A percentile compares a stretch with the other conserved stretches of the same genome.
These are phyloP conservation scores for Candida neerlandica DNA, from an alignment of 1,139 yeast genomes.

Conservation along the genomic window DNA sequence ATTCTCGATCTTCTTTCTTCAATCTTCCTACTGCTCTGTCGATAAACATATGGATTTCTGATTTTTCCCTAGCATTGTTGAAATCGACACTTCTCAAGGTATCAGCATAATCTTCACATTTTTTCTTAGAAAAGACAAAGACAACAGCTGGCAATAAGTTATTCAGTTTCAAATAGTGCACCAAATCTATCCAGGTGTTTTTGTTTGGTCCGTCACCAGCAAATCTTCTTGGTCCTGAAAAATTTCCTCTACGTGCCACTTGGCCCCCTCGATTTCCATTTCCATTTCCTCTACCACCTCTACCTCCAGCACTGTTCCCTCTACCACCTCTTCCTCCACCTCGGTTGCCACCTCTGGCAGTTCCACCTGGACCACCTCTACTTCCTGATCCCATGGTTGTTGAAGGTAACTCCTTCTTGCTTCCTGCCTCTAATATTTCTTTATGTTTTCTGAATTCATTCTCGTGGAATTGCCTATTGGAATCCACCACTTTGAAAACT, in stretches of 20 bases:
- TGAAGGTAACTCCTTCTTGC: conserved; percentile 36
- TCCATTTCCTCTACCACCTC: conserved; percentile 30
- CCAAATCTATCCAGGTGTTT: conserved; percentile 74
- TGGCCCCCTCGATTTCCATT: conserved; percentile 16
- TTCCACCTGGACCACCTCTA: conserved; percentile 49
- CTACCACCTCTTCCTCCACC: conserved; percentile 26
- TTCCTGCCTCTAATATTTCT: conserved; percentile 43
- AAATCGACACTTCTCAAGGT: conserved; percentile 74
- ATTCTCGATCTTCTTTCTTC: conserved; percentile 86
- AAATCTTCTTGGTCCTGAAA: conserved; percentile 34
- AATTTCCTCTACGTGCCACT: conserved; percentile 27
- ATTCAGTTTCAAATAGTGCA: conserved; percentile 68
- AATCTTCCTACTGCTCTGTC: conserved; percentile 86
- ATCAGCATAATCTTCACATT: conserved; percentile 91
- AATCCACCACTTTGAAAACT: conserved; percentile 71
- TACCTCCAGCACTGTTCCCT: conserved; percentile 27
- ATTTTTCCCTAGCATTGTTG: conserved; percentile 79
- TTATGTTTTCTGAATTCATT: conserved; percentile 64
- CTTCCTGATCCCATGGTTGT: conserved; percentile 45
- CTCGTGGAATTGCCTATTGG: conserved; percentile 68
- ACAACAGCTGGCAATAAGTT: conserved; percentile 85
- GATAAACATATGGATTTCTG: conserved; percentile 90
- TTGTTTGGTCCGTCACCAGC: conserved; percentile 73
- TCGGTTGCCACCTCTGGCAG: conserved; percentile 45
- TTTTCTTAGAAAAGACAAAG: conserved; percentile 90